A percentile compares a stretch with the other conserved stretches of the same genome.
These are phyloP conservation scores for Tanacetum coccineum DNA, from an alignment of 129 eudicot species.

Conservation along the genomic window DNA sequence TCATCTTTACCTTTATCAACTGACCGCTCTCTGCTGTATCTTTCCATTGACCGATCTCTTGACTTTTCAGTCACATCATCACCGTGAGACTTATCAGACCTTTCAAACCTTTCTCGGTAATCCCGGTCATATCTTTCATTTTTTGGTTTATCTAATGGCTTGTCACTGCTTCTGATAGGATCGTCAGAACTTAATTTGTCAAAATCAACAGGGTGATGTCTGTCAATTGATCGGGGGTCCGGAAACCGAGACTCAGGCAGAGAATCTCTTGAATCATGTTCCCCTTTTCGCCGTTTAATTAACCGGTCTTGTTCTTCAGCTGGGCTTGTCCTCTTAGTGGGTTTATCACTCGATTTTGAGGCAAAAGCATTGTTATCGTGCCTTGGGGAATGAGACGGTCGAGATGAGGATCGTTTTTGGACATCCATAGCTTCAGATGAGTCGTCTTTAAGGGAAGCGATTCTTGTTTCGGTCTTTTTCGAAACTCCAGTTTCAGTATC, in stretches of 20 bases:
- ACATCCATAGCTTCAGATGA: constrained; percentile 45
- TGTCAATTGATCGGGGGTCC: constrained; percentile 48
- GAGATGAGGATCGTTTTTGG: constrained; percentile 49
- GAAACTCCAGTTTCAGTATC: constrained; percentile 52
- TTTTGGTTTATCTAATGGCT: constrained; percentile 51
- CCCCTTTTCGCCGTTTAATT: constrained; percentile 78
- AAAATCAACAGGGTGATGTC: constrained; percentile 35
- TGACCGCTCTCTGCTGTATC: constrained; percentile 86
- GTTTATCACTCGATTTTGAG: constrained; percentile 54
- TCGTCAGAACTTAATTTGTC: constrained; percentile 2
- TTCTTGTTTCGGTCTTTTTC: constrained; percentile 49
- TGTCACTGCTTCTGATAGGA: constrained; percentile 33
- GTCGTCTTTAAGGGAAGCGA: constrained; percentile 47
- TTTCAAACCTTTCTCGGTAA: constrained; percentile 45
- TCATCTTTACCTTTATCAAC: constrained; percentile 90
- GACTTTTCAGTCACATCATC: constrained; percentile 66
- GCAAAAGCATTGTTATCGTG: constrained; percentile 38
- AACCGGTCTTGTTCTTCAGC: constrained; percentile 74
- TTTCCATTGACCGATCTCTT: constrained; percentile 86
- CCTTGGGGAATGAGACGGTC: constrained; percentile 72
- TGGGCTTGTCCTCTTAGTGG: constrained; percentile 79
- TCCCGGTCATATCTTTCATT: constrained; percentile 79
- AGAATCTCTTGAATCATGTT: constrained; percentile 55
- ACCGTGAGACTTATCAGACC: constrained; percentile 27
- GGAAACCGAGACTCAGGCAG: constrained; percentile 56